Conservation (phyloP, 2,329 filamentous ascomycete genomes). For the Xylaria sp. region DNA sequence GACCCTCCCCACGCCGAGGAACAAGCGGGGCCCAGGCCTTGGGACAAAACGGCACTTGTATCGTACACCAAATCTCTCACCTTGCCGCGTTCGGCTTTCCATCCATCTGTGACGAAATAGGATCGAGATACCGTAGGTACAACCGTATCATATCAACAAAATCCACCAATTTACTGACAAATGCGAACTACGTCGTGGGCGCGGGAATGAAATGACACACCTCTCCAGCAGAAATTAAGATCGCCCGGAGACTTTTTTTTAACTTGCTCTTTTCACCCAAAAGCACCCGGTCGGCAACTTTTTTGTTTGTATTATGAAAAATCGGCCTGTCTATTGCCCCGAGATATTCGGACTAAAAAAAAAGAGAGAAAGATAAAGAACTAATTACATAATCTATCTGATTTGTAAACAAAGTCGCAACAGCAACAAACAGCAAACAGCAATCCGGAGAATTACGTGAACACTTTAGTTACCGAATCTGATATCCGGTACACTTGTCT, state of each 20-base stretch:
- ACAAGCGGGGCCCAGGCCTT: neutral
- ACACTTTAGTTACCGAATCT: neutral
- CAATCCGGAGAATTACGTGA: neutral
- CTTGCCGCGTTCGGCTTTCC: conserved; percentile 12
- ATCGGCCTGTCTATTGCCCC: too few species aligned
- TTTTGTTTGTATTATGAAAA: too few species aligned
- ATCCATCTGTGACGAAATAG: too few species aligned
- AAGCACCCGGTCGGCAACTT: too few species aligned
- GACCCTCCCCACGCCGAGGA: neutral
- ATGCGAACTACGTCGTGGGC: neutral
- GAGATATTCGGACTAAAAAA: too few species aligned
- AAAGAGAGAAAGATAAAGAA: too few species aligned
- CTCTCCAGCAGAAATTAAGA: neutral
- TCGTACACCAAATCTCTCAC: neutral
- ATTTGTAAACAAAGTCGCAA: neutral
- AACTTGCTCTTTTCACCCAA: neutral
- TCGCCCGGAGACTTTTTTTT: neutral
- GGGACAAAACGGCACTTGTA: neutral
- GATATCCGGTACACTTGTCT: conserved; percentile 5
- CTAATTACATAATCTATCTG: neutral
- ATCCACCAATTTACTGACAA: neutral
- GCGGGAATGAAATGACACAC: neutral
- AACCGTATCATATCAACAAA: neutral
- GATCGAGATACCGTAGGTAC: too few species aligned
- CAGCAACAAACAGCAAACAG: too few species aligned